Evolutionary conservation across 2,329 filamentous ascomycete species (phyloP), one percentile per base, ranked within the genome.

Genomic region (Diaporthe vexans): DNA sequence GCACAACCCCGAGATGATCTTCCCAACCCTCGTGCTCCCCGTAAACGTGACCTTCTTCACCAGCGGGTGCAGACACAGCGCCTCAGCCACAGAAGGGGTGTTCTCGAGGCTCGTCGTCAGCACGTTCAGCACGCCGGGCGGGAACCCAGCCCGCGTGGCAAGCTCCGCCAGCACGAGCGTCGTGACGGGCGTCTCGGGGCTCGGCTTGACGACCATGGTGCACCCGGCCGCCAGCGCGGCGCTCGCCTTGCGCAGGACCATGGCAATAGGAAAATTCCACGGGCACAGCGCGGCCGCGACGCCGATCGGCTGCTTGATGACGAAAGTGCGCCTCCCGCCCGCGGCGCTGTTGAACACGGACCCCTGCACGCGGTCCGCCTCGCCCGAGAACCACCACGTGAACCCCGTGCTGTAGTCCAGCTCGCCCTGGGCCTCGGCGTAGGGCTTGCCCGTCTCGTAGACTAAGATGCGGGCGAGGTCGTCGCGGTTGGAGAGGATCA

Each of bases 21-120:
- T 89, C 5, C 94, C 94, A 0, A 95, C 90, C 0, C 85, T 83
- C 0, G 94, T 94, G 78, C 90, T 91, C 24, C 94, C 94, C 0
- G 94, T 96, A 78, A 96, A 97, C 73, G 92, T 93, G 72, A 96
- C 86, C 81, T 95, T 95, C 68, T 85, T 85, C 0, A 88, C 83
- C 0, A 82, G 73, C 0, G 82, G 83, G 73, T 88, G 86, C 37
- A 83, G 82, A 76, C 86, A 88, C 1, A 89, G 82, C 0, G 84
- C 83, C 79, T 87, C 86, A 17, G 84, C 85, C 3, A 88, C 80
- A 0, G 78, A 71, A 0, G 86, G 86, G 0, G 86, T 88, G 65
- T 86, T 85, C 0, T 81, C 81, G 10, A 87, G 78, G 26, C 83
- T 85, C 0, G 87, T 87, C 0, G 85, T 85, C 63, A 88, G 59